Evolutionary conservation across 2,329 filamentous ascomycete genomes (phyloP).

Genomic region (Chaetoscypha palmicola): DNA sequence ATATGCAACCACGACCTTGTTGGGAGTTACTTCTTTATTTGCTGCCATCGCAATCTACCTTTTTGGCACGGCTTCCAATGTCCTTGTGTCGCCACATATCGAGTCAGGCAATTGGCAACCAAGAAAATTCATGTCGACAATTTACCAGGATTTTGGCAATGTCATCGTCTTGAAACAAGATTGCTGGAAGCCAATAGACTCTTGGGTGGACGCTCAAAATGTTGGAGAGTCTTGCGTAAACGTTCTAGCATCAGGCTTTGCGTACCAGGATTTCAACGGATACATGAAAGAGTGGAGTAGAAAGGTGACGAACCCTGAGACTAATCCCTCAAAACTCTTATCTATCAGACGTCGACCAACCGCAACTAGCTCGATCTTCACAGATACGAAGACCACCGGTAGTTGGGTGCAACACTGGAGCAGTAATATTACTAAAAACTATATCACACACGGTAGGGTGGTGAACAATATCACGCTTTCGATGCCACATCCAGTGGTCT

Average conservation of each 20-base stretch:
- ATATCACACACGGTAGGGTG: slow-evolving; percentile 5
- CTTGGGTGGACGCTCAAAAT: slow-evolving; percentile 2
- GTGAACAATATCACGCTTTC: slow-evolving; percentile 12
- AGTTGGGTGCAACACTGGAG: slow-evolving; percentile 5
- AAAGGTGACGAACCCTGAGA: neutral
- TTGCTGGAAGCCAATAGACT: slow-evolving; percentile 8
- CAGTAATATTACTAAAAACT: slow-evolving; percentile 5
- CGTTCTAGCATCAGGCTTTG: slow-evolving; percentile 7
- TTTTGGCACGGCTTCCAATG: slow-evolving; percentile 6
- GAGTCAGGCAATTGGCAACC: slow-evolving; percentile 4
- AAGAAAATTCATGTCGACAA: neutral
- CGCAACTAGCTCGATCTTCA: slow-evolving; percentile 8
- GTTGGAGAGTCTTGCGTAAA: slow-evolving; percentile 8
- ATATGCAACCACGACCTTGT: slow-evolving; percentile 7
- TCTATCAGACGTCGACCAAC: slow-evolving; percentile 3
- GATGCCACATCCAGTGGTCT: slow-evolving; percentile 12
- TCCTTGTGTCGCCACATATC: slow-evolving; percentile 9
- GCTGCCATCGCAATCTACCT: slow-evolving; percentile 7
- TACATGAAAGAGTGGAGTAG: slow-evolving; percentile 8
- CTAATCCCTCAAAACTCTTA: neutral
- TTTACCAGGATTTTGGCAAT: slow-evolving; percentile 9
- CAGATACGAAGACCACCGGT: slow-evolving; percentile 1
- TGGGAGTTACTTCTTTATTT: slow-evolving; percentile 5
- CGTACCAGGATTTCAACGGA: slow-evolving; percentile 8
- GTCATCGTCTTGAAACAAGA: slow-evolving; percentile 4